These are phyloP conservation scores for Chenopodium suecicum DNA, from an alignment of 148 eudicot species.

Conservation along the genomic window DNA sequence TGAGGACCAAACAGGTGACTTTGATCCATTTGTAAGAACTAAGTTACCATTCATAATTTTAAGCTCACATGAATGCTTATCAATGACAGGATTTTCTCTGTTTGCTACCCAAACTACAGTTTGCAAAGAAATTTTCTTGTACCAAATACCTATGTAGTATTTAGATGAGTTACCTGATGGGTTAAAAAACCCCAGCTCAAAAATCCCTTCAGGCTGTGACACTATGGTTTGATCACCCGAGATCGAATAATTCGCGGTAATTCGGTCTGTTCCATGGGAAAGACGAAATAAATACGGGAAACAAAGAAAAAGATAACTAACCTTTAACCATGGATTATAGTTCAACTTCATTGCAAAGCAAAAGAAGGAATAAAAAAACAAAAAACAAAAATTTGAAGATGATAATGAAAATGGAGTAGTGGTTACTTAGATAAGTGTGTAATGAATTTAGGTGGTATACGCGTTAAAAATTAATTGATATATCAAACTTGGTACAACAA, in stretches of 20 bases:
- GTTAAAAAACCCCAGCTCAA: conserved; percentile 45
- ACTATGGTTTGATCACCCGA: conserved; percentile 46
- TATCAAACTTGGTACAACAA: too few species aligned
- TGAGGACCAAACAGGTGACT: conserved; percentile 44
- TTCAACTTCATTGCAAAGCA: conserved; percentile 19
- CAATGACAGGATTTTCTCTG: conserved; percentile 36
- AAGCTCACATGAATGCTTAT: conserved; percentile 34
- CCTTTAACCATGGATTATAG: neutral
- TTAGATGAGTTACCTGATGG: conserved; percentile 46
- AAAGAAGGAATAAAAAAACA: neutral
- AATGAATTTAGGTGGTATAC: too few species aligned
- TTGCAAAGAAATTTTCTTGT: conserved; percentile 28
- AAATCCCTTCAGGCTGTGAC: conserved; percentile 33
- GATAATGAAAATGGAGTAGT: too few species aligned
- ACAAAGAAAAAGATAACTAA: conserved; percentile 6
- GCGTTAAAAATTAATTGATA: too few species aligned
- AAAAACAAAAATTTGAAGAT: neutral
- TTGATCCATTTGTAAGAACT: conserved; percentile 37
- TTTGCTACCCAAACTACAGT: conserved; percentile 63
- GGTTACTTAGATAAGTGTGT: too few species aligned
- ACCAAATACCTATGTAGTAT: conserved; percentile 56
- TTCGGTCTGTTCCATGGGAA: conserved; percentile 38
- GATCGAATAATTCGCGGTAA: conserved; percentile 35
- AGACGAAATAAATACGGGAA: conserved; percentile 7
- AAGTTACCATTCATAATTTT: conserved; percentile 47